Evolutionary conservation across 73 alveolate species (phyloP).

Genomic region (Tetrahymena elliotti): DNA sequence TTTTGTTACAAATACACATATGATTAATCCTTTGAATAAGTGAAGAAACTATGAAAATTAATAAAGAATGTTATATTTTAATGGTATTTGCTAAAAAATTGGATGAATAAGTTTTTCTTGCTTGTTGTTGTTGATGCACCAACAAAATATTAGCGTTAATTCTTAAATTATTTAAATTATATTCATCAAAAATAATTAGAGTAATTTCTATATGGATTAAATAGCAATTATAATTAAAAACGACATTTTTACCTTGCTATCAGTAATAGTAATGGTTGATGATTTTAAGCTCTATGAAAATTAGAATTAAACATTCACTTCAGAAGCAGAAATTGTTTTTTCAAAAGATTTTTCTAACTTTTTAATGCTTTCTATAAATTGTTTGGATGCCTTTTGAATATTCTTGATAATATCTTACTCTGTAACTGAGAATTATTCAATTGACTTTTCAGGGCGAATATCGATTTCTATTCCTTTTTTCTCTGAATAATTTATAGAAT

Average conservation of each 20-base stretch:
- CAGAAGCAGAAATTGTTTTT: neutral
- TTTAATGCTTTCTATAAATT: neutral
- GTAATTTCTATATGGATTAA: neutral
- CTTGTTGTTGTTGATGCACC: neutral
- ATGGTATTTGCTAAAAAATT: neutral
- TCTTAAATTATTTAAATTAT: neutral
- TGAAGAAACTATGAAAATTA: too few relatives aligned
- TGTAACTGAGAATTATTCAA: neutral
- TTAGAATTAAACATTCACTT: neutral
- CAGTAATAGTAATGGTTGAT: constrained; percentile 5
- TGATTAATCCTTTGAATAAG: too few relatives aligned
- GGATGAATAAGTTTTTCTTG: too few relatives aligned
- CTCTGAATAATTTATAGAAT: neutral
- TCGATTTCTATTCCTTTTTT: neutral
- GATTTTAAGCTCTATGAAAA: constrained; percentile 11
- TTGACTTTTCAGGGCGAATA: neutral
- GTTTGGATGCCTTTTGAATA: neutral
- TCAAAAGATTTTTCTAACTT: constrained; percentile 33
- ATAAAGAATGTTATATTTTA: too few relatives aligned
- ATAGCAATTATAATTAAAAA: neutral
- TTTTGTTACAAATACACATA: too few relatives aligned
- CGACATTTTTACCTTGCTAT: neutral
- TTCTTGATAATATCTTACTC: neutral
- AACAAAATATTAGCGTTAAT: neutral
- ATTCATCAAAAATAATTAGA: neutral